phyloP scores from a whole-genome alignment of 495 filamentous ascomycete species.

The Amphirosellinia nigrospora region DNA sequence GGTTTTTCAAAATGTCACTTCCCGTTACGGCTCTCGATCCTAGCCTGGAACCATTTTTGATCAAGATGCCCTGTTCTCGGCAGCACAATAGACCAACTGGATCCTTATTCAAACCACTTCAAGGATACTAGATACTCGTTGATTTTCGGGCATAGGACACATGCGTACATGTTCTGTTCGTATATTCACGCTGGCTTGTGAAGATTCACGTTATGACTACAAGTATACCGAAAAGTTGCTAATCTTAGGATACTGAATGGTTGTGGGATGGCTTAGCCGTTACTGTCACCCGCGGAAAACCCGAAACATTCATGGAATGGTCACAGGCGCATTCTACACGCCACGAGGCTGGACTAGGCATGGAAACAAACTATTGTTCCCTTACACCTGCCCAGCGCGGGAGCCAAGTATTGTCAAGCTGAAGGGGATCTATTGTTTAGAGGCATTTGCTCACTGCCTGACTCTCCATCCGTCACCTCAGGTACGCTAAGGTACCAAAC shows the following conservation, averaged over 20 bases:
- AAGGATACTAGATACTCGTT: neutral
- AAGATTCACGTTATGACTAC: neutral
- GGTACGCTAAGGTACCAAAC: neutral
- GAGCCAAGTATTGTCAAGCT: constrained; percentile 11
- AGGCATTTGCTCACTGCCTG: constrained; percentile 5
- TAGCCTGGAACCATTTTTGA: neutral
- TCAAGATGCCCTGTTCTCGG: neutral
- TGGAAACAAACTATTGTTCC: neutral
- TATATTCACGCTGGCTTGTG: neutral
- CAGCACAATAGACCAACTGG: neutral
- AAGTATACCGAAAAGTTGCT: neutral
- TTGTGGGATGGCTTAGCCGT: neutral
- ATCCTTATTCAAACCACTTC: neutral
- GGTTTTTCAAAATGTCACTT: constrained; percentile 1
- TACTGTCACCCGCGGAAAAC: neutral
- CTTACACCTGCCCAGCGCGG: constrained; percentile 1
- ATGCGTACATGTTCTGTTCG: neutral
- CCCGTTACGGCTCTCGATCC: neutral
- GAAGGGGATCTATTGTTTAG: constrained; percentile 9
- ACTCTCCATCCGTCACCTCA: constrained; percentile 1
- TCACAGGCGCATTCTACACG: neutral
- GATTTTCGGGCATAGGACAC: neutral
- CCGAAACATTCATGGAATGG: neutral
- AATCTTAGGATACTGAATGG: neutral
- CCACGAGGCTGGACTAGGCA: neutral